Percentiles rank a stretch among this genome's conserved stretches.
Evolutionary conservation across 805 yeast species (phyloP).

Genomic region (Candida michaelii): DNA sequence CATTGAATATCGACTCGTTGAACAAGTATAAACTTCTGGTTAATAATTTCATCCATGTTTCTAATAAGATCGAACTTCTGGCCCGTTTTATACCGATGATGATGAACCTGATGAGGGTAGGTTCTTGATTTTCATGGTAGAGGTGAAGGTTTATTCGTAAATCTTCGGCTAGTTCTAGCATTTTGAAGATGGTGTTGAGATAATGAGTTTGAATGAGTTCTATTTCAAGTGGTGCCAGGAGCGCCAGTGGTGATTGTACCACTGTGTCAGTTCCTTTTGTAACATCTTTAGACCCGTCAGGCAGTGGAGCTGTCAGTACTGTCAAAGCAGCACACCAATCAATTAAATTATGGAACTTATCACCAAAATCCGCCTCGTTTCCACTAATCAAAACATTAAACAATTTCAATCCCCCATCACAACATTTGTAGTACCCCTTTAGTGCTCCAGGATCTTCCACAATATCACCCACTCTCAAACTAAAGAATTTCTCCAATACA

Average conservation of each 20-base stretch:
- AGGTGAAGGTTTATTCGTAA: constrained; percentile 28
- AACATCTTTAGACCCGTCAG: too few relatives aligned
- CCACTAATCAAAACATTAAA: constrained; percentile 51
- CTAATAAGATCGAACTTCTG: constrained; percentile 42
- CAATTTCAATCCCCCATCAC: constrained; percentile 42
- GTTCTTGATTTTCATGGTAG: constrained; percentile 30
- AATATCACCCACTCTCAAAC: constrained; percentile 21
- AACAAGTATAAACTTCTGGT: constrained; percentile 53
- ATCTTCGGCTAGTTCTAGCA: constrained; percentile 31
- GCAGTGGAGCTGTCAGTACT: neutral
- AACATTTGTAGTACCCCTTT: constrained; percentile 27
- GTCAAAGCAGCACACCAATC: constrained; percentile 28
- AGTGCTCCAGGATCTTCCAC: constrained; percentile 20
- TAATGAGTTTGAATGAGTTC: constrained; percentile 30
- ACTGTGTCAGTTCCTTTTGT: too few relatives aligned
- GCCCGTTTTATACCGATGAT: constrained; percentile 49
- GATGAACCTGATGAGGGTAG: constrained; percentile 43
- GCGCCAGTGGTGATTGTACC: too few relatives aligned
- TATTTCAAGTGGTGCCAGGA: constrained; percentile 18
- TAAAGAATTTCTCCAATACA: constrained; percentile 48
- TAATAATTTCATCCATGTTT: constrained; percentile 50
- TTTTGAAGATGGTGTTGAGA: constrained; percentile 27
- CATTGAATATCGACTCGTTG: constrained; percentile 53
- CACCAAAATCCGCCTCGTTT: constrained; percentile 51
- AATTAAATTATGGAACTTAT: constrained; percentile 42